A percentile compares a stretch with the other conserved stretches of the same genome.
phyloP scores from a whole-genome alignment of 1,284 basidiomycete species.

The Cutaneotrichosporon sp. region DNA sequence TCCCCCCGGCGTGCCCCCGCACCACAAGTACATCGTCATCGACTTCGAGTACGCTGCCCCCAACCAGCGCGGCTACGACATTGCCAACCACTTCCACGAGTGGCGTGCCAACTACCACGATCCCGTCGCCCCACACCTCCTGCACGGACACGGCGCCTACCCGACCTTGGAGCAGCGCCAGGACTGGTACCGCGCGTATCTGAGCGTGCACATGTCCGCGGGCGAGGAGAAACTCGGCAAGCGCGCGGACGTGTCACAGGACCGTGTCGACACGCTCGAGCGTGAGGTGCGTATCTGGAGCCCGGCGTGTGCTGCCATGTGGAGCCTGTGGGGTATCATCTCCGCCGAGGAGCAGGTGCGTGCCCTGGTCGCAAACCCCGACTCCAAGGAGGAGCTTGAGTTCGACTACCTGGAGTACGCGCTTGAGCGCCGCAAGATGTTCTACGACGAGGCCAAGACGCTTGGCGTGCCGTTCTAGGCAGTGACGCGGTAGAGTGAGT shows the following conservation, averaged over 20 bases:
- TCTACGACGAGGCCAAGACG: conserved; percentile 39
- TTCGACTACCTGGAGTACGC: conserved; percentile 50
- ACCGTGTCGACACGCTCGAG: conserved; percentile 55
- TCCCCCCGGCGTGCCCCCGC: conserved; percentile 50
- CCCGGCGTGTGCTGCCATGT: conserved; percentile 79
- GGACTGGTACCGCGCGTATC: conserved; percentile 79
- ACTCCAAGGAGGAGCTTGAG: conserved; percentile 23
- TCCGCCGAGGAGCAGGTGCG: conserved; percentile 78
- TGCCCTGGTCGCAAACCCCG: conserved; percentile 47
- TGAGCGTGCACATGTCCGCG: conserved; percentile 49
- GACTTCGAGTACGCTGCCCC: conserved; percentile 92
- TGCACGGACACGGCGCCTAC: conserved; percentile 64
- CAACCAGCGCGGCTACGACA: conserved; percentile 84
- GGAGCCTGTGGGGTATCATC: conserved; percentile 87
- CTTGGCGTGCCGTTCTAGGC: conserved; percentile 28
- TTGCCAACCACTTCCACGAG: conserved; percentile 93
- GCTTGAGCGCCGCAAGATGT: conserved; percentile 45
- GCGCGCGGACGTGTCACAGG: conserved; percentile 32
- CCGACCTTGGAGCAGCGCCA: conserved; percentile 66
- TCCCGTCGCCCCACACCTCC: conserved; percentile 61
- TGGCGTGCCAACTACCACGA: conserved; percentile 87
- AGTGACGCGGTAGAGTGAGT: too few relatives aligned
- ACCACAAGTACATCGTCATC: conserved; percentile 76
- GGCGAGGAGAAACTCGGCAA: conserved; percentile 34
- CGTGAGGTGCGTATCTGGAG: conserved; percentile 76